phyloP scores from a whole-genome alignment of 192 early-diverging fungal genomes.

The Lunasporangiospora selenospora region DNA sequence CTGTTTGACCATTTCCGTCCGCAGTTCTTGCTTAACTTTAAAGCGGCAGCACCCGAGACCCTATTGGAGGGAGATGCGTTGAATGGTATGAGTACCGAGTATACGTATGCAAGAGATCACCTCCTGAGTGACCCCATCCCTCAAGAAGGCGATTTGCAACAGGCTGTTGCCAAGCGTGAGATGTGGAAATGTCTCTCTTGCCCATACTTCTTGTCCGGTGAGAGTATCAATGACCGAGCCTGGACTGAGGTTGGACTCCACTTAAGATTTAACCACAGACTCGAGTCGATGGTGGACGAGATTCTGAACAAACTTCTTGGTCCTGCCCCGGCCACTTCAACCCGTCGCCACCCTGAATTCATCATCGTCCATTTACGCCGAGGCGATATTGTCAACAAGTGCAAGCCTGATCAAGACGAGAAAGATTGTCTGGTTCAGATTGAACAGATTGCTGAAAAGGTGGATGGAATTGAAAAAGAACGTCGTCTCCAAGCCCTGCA shows the following conservation, averaged over 20 bases:
- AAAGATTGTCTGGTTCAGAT: constrained; percentile 42
- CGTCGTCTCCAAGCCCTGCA: constrained; percentile 2
- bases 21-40: constrained; percentile 40
- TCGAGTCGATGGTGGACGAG: constrained; percentile 35
- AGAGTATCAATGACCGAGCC: neutral
- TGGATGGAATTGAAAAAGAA: constrained; percentile 29
- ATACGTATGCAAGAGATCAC: constrained; percentile 21
- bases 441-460: constrained; percentile 32
- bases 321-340: neutral
- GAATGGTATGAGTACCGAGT: constrained; percentile 16
- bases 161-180: constrained; percentile 7
- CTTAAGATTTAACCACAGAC: constrained; percentile 27
- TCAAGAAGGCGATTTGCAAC: neutral
- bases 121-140: constrained; percentile 20
- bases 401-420: constrained; percentile 15
- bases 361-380: constrained; percentile 37
- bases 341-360: constrained; percentile 38
- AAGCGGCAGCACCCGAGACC: neutral
- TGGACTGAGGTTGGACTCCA: constrained; percentile 29
- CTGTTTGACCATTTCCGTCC: constrained; percentile 41
- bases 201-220: constrained; percentile 25
- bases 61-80: too few species aligned
- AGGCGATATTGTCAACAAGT: constrained; percentile 35
- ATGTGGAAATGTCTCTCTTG: constrained; percentile 37
- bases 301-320: constrained; percentile 29